phyloP scores from a whole-genome alignment of 306 rosid genomes.

The Mucuna pruriens region DNA sequence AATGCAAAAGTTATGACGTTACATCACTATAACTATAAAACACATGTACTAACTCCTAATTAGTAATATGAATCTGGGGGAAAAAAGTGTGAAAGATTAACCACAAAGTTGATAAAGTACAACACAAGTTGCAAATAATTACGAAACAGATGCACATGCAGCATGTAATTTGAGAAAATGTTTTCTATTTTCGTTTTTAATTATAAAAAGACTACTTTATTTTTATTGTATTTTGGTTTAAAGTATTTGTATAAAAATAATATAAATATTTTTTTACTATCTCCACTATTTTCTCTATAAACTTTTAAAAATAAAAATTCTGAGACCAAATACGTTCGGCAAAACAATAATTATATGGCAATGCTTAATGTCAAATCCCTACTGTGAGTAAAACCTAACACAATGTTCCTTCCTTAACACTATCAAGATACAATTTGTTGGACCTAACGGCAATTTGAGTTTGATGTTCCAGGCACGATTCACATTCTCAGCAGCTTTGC shows the following conservation, averaged over 20 bases:
- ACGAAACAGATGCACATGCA: too few species aligned
- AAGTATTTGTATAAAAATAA: not conserved
- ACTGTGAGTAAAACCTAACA: not conserved
- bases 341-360: not conserved
- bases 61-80: not conserved
- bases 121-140: not conserved
- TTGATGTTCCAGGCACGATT: not conserved
- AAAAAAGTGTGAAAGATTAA: too few species aligned
- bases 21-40: not conserved
- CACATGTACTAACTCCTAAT: not conserved
- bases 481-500: constrained; percentile 40
- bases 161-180: not conserved
- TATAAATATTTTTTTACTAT: too few species aligned
- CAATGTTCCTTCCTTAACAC: not conserved
- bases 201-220: not conserved
- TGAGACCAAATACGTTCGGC: too few species aligned
- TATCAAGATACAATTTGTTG: not conserved
- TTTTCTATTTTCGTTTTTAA: too few species aligned
- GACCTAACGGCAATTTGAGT: constrained; percentile 28
- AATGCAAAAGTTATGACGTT: not conserved
- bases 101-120: not conserved
- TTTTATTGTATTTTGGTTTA: not conserved
- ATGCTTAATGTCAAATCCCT: not conserved
- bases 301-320: not conserved
- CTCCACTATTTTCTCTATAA: not conserved